phyloP scores from a whole-genome alignment of 2,329 filamentous ascomycete species.

The Lizonia empirigonia region DNA sequence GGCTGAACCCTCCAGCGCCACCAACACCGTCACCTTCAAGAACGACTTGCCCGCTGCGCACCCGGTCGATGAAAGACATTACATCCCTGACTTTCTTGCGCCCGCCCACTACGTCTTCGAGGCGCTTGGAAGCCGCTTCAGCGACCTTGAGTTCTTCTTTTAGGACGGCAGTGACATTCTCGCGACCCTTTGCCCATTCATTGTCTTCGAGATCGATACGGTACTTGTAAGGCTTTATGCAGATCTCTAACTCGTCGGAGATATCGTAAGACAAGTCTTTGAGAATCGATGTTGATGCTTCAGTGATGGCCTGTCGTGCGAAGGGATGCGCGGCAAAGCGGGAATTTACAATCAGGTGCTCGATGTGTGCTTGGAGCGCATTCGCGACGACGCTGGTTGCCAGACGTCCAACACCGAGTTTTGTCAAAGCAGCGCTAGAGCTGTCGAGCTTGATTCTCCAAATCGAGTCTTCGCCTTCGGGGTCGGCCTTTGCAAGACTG shows the following conservation, averaged over 20 bases:
- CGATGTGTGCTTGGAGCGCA: conserved; percentile 83
- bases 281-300: conserved; percentile 86
- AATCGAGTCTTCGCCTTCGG: conserved; percentile 72
- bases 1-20: conserved; percentile 92
- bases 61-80: conserved; percentile 86
- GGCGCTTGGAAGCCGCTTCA: conserved; percentile 73
- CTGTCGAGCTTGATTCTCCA: conserved; percentile 96
- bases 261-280: conserved; percentile 97
- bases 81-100: conserved; percentile 87
- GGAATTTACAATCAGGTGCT: conserved; percentile 76
- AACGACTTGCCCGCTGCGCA: conserved; percentile 81
- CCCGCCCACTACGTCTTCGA: conserved; percentile 80
- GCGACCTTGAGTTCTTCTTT: conserved; percentile 87
- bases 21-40: conserved; percentile 82
- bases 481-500: conserved; percentile 82
- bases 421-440: conserved; percentile 86
- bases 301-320: conserved; percentile 88
- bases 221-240: conserved; percentile 98
- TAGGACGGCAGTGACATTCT: conserved; percentile 79
- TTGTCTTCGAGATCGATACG: conserved; percentile 92
- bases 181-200: conserved; percentile 85
- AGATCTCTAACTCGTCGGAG: conserved; percentile 97
- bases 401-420: conserved; percentile 88
- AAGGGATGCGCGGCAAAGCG: conserved; percentile 91
- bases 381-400: conserved; percentile 90